Evolutionary conservation across 495 filamentous ascomycete species (phyloP).

Genomic region (Penicillium angulare): DNA sequence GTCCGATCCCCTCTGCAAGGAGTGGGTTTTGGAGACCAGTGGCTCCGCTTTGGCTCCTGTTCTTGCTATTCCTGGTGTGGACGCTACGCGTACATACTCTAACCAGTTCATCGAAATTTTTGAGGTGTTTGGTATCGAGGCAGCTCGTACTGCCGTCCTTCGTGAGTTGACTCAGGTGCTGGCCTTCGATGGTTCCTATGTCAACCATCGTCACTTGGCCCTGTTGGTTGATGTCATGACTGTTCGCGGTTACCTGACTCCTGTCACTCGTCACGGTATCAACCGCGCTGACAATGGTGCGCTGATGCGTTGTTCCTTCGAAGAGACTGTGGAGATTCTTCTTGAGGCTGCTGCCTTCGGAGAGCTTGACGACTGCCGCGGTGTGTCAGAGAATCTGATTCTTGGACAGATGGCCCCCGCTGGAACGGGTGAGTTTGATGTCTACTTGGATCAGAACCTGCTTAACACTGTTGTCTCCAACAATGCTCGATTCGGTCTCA

Average conservation of each 20-base stretch:
- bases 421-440: conserved; percentile 92
- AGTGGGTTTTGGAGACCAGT: conserved; percentile 93
- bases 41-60: conserved; percentile 83
- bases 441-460: conserved; percentile 90
- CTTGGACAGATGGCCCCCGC: conserved; percentile 94
- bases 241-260: conserved; percentile 85
- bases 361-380: conserved; percentile 95
- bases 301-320: conserved; percentile 98
- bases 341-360: conserved; percentile 90
- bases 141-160: conserved; percentile 79
- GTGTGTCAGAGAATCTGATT: conserved; percentile 98
- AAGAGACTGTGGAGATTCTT: conserved; percentile 98
- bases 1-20: conserved; percentile 68
- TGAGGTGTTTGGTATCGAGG: conserved; percentile 94
- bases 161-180: conserved; percentile 86
- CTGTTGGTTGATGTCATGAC: conserved; percentile 99
- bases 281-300: conserved; percentile 97
- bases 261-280: conserved; percentile 96
- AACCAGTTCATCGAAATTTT: conserved; percentile 95
- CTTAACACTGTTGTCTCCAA: conserved; percentile 91
- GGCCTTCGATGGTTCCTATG: conserved; percentile 96
- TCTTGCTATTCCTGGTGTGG: conserved; percentile 81
- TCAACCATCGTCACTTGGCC: conserved; percentile 96
- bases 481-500: conserved; percentile 76
- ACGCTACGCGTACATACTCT: conserved; percentile 83